phyloP scores from a whole-genome alignment of 2,329 filamentous ascomycete genomes.

The Trichoderma endophyticum region DNA sequence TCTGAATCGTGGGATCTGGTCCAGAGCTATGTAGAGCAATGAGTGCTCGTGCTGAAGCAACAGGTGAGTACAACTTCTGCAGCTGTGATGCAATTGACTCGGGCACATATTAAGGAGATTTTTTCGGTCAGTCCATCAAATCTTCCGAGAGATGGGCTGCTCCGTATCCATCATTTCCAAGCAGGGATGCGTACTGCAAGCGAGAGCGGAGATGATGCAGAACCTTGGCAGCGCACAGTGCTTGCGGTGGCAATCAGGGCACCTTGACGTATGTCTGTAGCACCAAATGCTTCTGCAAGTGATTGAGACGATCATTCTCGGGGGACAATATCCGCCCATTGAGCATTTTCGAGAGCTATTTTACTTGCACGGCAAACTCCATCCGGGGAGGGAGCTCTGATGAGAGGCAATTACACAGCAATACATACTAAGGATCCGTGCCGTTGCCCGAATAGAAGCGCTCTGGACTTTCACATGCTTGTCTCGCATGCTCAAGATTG shows the following conservation, averaged over 20 bases:
- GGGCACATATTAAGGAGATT: neutral
- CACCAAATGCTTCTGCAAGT: neutral
- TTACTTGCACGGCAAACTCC: neutral
- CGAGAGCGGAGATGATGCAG: neutral
- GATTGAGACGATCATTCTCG: neutral
- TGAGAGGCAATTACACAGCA: neutral
- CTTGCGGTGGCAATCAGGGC: neutral
- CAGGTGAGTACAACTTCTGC: too few species aligned
- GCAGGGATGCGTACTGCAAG: neutral
- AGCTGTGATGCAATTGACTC: neutral
- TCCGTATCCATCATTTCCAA: neutral
- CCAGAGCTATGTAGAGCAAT: neutral
- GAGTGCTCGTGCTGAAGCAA: neutral
- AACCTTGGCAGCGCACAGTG: neutral
- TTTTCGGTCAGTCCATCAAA: neutral
- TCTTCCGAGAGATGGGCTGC: neutral
- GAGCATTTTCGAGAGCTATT: neutral
- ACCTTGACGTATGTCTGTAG: neutral
- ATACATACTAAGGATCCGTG: neutral
- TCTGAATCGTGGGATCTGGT: neutral
- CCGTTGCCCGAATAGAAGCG: neutral
- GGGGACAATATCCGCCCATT: neutral
- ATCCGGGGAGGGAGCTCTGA: neutral
- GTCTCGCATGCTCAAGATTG: neutral
- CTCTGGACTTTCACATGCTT: constrained; percentile 1